Base-by-base conservation (phyloP, 2,329 filamentous ascomycete genomes). In the Trichoderma polysporum region DNA sequence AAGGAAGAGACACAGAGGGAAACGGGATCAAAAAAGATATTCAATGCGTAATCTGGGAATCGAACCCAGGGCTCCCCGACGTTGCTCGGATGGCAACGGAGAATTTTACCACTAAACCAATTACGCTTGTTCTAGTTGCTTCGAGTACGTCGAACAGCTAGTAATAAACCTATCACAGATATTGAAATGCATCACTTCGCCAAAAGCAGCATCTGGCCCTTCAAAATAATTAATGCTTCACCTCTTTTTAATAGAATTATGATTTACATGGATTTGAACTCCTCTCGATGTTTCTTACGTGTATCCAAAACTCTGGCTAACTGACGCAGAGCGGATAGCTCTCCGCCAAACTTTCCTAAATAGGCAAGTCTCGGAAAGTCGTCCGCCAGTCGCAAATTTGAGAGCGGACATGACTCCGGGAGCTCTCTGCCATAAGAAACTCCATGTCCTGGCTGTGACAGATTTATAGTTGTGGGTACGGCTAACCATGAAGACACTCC, bases 51-150 rank as follows among this genome's bases (percentile, higher is more conserved):
- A 67, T 67, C 65, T 64, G 65, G 65, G 65, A 67, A 67, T 67
- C 65, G 65, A 67, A 67, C 65, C 65, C 65, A 67, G 65, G 65
- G 65, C 65, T 67, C 65, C 65, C 65, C 65, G 65, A 67, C 65
- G 65, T 64, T 67, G 65, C 53, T 49, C 65, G 65, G 50, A 67
- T 67, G 65, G 65, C 65, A 67, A 67, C 65, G 65, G 65, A 67
- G 65, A 67, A 67, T 67, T 67, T 67, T 67, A 67, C 65, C 65
- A 67, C 65, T 67, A 67, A 67, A 67, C 65, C 65, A 67, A 67
- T 67, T 67, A 67, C 65, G 65, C 65, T 63, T 56, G 19, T 19
- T 56, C 8, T 64, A 1, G 35, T 54, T 54, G 49, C 8, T 1
- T 1, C 3, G 1, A 4, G 1, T 0, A n/a, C 0, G 1, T n/a